Conservation (phyloP, 1,284 basidiomycete genomes). For the Dichomitus squalens region DNA sequence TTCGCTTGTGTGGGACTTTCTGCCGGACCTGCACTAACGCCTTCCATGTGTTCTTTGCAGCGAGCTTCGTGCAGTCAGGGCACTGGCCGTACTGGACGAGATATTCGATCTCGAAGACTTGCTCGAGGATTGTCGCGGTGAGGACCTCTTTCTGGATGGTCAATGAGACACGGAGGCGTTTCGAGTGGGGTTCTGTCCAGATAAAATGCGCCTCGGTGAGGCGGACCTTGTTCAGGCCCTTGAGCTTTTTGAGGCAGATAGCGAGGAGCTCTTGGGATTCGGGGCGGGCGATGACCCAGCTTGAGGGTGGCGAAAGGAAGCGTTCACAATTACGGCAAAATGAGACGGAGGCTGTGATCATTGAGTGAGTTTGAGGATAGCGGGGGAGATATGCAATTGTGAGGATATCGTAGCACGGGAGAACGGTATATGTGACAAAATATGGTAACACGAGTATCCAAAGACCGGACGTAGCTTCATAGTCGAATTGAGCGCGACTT, state of each 20-base stretch:
- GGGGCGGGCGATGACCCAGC: slow-evolving; percentile 87
- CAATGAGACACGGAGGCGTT: slow-evolving; percentile 89
- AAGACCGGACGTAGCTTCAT: too few species aligned
- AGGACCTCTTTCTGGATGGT: slow-evolving; percentile 99
- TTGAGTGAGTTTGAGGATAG: background rate
- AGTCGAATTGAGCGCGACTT: too few species aligned
- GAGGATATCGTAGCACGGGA: too few species aligned
- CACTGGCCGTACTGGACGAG: slow-evolving; percentile 97
- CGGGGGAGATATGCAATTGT: too few species aligned
- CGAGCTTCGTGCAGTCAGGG: slow-evolving; percentile 89
- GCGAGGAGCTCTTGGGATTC: slow-evolving; percentile 94
- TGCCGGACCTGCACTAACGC: slow-evolving; percentile 97
- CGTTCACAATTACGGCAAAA: slow-evolving; percentile 97
- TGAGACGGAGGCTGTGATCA: slow-evolving; percentile 74
- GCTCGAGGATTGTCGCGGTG: slow-evolving; percentile 94
- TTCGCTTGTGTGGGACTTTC: slow-evolving; percentile 97
- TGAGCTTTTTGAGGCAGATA: slow-evolving; percentile 91
- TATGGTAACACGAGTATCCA: background rate
- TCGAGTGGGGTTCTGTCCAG: slow-evolving; percentile 99
- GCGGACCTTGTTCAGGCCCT: slow-evolving; percentile 92
- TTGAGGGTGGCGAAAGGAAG: slow-evolving; percentile 88
- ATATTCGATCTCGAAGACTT: slow-evolving; percentile 97
- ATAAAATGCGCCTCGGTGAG: slow-evolving; percentile 91
- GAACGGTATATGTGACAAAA: background rate
- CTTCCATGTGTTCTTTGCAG: slow-evolving; percentile 99